A percentile compares a stretch with the other conserved stretches of the same genome.
Evolutionary conservation across 2,329 filamentous ascomycete genomes (phyloP).

Genomic region (Escovopsis sp.): DNA sequence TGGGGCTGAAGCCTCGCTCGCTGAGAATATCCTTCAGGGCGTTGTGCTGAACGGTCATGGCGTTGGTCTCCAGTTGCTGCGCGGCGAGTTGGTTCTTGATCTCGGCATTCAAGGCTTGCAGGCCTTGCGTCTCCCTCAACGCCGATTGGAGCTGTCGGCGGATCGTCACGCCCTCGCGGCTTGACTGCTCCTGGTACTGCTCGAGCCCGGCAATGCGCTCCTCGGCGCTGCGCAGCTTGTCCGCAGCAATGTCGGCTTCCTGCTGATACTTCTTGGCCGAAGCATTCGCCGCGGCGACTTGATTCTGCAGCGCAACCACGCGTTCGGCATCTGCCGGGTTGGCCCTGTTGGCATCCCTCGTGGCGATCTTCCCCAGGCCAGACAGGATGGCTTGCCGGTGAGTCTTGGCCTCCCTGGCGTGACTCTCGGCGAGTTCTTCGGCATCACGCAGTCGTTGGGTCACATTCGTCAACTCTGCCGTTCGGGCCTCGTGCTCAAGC

Average conservation of each 20-base stretch:
- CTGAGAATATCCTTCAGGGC: conserved; percentile 85
- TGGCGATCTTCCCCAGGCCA: conserved; percentile 61
- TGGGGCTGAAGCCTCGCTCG: conserved; percentile 75
- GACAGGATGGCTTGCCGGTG: conserved; percentile 72
- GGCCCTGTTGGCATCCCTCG: conserved; percentile 34
- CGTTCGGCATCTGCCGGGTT: conserved; percentile 47
- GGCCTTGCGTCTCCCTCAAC: conserved; percentile 67
- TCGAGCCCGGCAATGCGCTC: conserved; percentile 94
- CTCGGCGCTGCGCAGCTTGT: conserved; percentile 82
- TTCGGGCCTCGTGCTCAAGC: conserved; percentile 68
- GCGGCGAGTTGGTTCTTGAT: conserved; percentile 69
- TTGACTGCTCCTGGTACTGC: conserved; percentile 93
- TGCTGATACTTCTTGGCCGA: conserved; percentile 80
- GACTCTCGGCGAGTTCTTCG: conserved; percentile 75
- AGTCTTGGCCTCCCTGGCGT: conserved; percentile 73
- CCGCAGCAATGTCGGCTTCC: conserved; percentile 72
- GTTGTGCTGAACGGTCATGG: conserved; percentile 78
- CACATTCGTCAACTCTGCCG: conserved; percentile 59
- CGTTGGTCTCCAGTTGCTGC: conserved; percentile 88
- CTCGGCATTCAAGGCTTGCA: conserved; percentile 68
- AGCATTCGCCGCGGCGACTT: conserved; percentile 62
- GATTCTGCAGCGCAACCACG: conserved; percentile 58
- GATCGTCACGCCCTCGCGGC: conserved; percentile 78
- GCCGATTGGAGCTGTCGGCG: conserved; percentile 78
- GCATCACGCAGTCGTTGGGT: conserved; percentile 66